A percentile compares a stretch with the other conserved stretches of the same genome.
These are phyloP conservation scores for Fusarium brevicatenulatum DNA, from an alignment of 2,329 filamentous ascomycete genomes.

Conservation along the genomic window DNA sequence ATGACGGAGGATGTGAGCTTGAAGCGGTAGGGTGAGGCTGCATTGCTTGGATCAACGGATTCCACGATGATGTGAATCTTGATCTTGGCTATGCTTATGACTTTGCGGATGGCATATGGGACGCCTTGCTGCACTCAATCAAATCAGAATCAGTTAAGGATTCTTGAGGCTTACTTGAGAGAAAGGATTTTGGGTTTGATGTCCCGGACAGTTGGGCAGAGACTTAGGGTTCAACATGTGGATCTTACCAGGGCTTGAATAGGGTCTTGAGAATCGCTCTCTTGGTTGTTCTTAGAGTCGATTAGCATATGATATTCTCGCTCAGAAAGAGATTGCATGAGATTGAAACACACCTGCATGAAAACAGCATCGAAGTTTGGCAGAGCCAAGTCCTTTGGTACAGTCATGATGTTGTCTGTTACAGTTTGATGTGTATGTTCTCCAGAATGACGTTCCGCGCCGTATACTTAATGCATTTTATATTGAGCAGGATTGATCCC, in stretches of 20 bases:
- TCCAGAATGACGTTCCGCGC: accelerated
- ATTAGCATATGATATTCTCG: too few relatives aligned
- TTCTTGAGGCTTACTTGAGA: too few relatives aligned
- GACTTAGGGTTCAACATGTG: accelerated
- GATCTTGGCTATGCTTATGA: not conserved
- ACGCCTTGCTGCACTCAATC: not conserved
- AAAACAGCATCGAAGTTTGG: not conserved
- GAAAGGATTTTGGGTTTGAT: accelerated
- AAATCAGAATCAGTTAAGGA: too few relatives aligned
- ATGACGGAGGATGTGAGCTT: not conserved
- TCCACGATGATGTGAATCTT: not conserved
- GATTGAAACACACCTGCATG: not conserved
- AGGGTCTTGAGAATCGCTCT: not conserved
- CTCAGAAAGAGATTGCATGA: too few relatives aligned
- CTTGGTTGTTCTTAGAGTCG: not conserved
- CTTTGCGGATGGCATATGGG: not conserved
- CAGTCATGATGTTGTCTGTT: not conserved
- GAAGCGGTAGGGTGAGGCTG: not conserved
- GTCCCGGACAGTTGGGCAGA: too few relatives aligned
- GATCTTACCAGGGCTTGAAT: not conserved
- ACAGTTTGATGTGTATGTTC: accelerated
- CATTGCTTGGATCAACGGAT: not conserved
- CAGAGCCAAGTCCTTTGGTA: not conserved
- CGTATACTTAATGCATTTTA: not conserved
- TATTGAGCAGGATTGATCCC: not conserved